Conservation (phyloP, 164 flowering plant genomes). For the Cinnamomum chago region DNA sequence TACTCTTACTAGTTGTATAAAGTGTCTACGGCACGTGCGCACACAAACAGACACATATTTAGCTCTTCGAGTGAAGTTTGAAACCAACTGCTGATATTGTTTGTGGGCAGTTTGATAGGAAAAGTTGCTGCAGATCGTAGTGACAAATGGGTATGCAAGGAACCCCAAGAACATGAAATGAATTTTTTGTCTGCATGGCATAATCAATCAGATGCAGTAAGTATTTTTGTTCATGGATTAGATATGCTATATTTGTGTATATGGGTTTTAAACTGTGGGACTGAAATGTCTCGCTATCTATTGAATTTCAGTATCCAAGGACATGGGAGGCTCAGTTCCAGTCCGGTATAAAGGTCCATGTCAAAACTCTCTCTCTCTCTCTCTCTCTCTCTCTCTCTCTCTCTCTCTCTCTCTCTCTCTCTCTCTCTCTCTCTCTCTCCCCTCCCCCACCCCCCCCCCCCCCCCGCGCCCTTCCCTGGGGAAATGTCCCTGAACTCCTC, state of each 20-base stretch:
- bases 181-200: constrained; percentile 94
- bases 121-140: constrained; percentile 95
- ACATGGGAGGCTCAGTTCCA: constrained; percentile 99
- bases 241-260: neutral
- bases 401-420: neutral
- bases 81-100: no score
- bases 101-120: constrained; percentile 68
- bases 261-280: neutral
- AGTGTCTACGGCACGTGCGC: neutral
- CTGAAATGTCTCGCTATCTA: neutral
- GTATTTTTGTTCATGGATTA: constrained; percentile 5
- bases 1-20: neutral
- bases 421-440: neutral
- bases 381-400: neutral
- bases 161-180: constrained; percentile 78
- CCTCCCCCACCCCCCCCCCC: no score
- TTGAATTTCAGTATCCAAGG: constrained; percentile 71
- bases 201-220: constrained; percentile 78
- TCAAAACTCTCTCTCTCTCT: neutral
- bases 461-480: neutral
- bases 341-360: constrained; percentile 80
- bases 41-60: neutral
- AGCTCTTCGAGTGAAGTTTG: neutral
- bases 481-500: neutral
- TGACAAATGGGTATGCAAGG: constrained; percentile 87